Evolutionary conservation across 768 basidiomycete genomes (phyloP).

Genomic region (Pleurotus ostreatus): DNA sequence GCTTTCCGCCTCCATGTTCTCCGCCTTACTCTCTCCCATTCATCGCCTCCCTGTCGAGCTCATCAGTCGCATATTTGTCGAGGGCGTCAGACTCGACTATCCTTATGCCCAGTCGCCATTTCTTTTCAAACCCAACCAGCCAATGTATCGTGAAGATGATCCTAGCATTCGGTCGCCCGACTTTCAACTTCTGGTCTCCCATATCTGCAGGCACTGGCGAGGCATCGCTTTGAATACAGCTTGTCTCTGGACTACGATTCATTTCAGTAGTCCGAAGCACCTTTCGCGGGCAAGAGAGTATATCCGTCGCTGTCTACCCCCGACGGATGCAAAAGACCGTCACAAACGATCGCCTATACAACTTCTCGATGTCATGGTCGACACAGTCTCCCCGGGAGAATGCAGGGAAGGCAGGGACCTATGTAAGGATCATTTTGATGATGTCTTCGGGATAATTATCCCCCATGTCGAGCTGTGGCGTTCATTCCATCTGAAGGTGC

Average conservation of each 20-base stretch:
- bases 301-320: constrained; percentile 28
- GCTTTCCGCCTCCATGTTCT: constrained; percentile 12
- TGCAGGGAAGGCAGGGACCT: constrained; percentile 48
- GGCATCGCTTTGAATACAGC: constrained; percentile 47
- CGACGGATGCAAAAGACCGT: neutral
- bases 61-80: constrained; percentile 50
- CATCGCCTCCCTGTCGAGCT: constrained; percentile 56
- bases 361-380: constrained; percentile 52
- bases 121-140: constrained; percentile 42
- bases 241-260: constrained; percentile 52
- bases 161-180: constrained; percentile 36
- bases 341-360: constrained; percentile 11
- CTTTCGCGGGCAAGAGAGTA: constrained; percentile 43
- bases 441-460: constrained; percentile 39
- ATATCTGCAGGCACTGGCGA: constrained; percentile 57
- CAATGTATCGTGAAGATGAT: constrained; percentile 20
- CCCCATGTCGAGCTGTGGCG: constrained; percentile 52
- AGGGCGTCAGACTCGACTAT: constrained; percentile 43
- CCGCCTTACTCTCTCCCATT: constrained; percentile 26
- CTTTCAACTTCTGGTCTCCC: constrained; percentile 54
- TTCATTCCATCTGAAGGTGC: constrained; percentile 56
- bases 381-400: constrained; percentile 47
- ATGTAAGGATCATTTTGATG: constrained; percentile 44
- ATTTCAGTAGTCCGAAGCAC: constrained; percentile 48
- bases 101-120: constrained; percentile 44